Conservation (phyloP, 2,329 filamentous ascomycete genomes). For the Colletotrichum plurivorum region DNA sequence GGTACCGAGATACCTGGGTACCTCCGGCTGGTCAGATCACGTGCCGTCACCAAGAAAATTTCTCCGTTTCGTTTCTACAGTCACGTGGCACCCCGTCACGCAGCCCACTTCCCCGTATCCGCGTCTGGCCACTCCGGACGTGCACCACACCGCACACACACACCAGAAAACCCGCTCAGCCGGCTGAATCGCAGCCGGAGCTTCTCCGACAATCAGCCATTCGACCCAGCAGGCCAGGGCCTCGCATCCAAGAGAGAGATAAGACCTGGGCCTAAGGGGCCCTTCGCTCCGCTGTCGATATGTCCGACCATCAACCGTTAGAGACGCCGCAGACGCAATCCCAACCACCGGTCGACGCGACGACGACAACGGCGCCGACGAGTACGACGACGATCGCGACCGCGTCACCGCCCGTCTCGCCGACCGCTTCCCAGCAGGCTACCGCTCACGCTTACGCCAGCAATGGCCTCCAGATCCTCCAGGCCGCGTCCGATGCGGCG, state of each 20-base stretch:
- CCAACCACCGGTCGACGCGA: neutral
- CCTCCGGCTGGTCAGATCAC: no score
- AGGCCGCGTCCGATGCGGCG: constrained; percentile 59
- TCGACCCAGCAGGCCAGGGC: constrained; percentile 33
- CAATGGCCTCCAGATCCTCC: constrained; percentile 62
- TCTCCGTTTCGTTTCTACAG: no score
- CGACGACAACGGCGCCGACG: neutral
- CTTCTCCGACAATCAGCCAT: constrained; percentile 62
- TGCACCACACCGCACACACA: neutral
- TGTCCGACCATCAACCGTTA: constrained; percentile 23
- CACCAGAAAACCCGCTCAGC: constrained; percentile 1
- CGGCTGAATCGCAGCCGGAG: constrained; percentile 48
- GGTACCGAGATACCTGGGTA: no score
- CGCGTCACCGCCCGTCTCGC: constrained; percentile 43
- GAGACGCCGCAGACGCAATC: constrained; percentile 10
- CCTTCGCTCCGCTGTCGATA: constrained; percentile 6
- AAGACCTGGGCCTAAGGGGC: constrained; percentile 25
- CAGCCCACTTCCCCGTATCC: no score
- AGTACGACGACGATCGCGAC: constrained; percentile 39
- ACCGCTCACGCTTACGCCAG: constrained; percentile 60
- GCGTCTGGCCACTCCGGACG: neutral
- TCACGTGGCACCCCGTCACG: no score
- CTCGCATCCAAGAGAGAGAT: constrained; percentile 15
- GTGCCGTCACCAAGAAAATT: no score
- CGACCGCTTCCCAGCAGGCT: constrained; percentile 39